Conservation (phyloP, 768 basidiomycete genomes). For the Leucocoprinus leucothites region DNA sequence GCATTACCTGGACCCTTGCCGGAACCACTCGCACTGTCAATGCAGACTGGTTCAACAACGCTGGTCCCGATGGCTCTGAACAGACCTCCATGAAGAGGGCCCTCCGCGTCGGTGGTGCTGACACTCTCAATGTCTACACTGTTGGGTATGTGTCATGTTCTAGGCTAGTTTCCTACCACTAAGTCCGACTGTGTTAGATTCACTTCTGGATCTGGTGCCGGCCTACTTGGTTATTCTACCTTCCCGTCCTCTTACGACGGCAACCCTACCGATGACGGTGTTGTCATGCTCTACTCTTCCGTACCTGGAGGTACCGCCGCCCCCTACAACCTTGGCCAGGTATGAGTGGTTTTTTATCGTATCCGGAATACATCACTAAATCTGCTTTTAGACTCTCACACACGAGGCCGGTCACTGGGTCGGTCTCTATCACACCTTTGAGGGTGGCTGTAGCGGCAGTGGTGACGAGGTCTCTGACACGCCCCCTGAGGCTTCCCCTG, state of each 20-base stretch:
- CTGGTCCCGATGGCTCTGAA: constrained; percentile 27
- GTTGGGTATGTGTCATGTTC: constrained; percentile 34
- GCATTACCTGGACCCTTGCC: constrained; percentile 38
- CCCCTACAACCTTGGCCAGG: constrained; percentile 41
- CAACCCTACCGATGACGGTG: constrained; percentile 45
- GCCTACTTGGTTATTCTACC: constrained; percentile 52
- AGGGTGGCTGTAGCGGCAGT: constrained; percentile 39
- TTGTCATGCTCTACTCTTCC: constrained; percentile 39
- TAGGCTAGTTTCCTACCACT: too few relatives aligned
- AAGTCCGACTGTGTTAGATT: constrained; percentile 23
- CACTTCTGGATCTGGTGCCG: constrained; percentile 31
- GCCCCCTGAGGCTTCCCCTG: constrained; percentile 41
- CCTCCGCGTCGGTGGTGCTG: constrained; percentile 37
- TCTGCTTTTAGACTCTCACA: constrained; percentile 33
- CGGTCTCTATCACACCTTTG: constrained; percentile 58
- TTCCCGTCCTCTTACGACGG: constrained; percentile 42
- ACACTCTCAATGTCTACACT: constrained; percentile 47
- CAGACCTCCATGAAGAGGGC: constrained; percentile 48
- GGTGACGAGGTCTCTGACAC: constrained; percentile 46
- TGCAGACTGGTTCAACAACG: constrained; percentile 45
- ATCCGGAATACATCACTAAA: constrained; percentile 13
- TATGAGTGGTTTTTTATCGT: constrained; percentile 16
- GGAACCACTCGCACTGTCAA: constrained; percentile 39
- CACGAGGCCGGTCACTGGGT: constrained; percentile 63
- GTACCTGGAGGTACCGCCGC: constrained; percentile 39